A percentile compares a stretch with the other conserved stretches of the same genome.
Conservation (phyloP, 768 basidiomycete genomes). For the Candolleomyces aberdarensis region DNA sequence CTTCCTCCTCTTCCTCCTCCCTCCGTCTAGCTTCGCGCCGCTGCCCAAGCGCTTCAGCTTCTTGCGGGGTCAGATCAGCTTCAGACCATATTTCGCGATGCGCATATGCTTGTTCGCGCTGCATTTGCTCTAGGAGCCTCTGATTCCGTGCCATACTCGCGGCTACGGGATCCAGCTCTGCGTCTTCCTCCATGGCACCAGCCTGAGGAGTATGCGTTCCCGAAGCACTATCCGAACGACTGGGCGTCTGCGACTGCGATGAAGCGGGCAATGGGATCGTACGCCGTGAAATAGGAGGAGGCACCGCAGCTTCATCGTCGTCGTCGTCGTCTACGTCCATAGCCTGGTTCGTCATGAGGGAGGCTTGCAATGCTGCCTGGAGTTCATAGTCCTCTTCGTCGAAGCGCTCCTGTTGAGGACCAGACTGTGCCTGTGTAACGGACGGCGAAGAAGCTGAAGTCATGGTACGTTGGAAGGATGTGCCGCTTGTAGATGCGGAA, state of each 20-base stretch:
- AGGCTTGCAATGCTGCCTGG: conserved; percentile 85
- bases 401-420: conserved; percentile 30
- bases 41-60: conserved; percentile 27
- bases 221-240: conserved; percentile 12
- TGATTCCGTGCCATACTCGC: conserved; percentile 68
- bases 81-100: conserved; percentile 56
- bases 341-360: conserved; percentile 39
- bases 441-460: not conserved
- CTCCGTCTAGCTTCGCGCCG: conserved; percentile 27
- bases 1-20: conserved; percentile 53
- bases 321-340: not conserved
- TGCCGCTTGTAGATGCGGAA: not conserved
- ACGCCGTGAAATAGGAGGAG: conserved; percentile 8
- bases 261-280: conserved; percentile 12
- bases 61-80: conserved; percentile 25
- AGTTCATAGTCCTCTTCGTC: conserved; percentile 88
- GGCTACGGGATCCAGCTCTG: conserved; percentile 48
- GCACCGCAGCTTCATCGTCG: not conserved
- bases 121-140: conserved; percentile 60
- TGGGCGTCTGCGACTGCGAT: conserved; percentile 1
- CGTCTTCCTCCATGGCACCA: conserved; percentile 20
- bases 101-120: conserved; percentile 63
- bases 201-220: conserved; percentile 1
- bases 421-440: conserved; percentile 2
- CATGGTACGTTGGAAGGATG: conserved; percentile 6